Evolutionary conservation across 352 stramenopile species (phyloP).

Genomic region (Phytopythium mirpurense): DNA sequence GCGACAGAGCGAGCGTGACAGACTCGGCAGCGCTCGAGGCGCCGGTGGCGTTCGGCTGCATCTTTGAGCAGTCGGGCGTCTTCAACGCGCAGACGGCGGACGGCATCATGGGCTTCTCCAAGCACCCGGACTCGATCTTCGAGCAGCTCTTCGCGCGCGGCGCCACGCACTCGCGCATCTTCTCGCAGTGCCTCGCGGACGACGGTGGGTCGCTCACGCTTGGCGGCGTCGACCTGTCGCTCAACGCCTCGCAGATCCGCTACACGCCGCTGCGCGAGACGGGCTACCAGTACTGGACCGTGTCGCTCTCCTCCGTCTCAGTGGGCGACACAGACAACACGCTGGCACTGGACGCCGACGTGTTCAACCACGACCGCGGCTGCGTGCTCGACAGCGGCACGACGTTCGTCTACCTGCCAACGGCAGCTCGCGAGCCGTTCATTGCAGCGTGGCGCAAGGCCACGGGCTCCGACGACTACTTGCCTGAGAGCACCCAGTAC

Average conservation of each 20-base stretch:
- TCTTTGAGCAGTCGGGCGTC: constrained; percentile 86
- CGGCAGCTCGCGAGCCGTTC: constrained; percentile 28
- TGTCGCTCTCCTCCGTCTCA: constrained; percentile 44
- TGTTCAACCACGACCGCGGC: constrained; percentile 61
- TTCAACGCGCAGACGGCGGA: constrained; percentile 92
- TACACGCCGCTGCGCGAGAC: constrained; percentile 83
- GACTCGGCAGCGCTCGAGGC: constrained; percentile 21
- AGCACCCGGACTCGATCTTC: constrained; percentile 84
- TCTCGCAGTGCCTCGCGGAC: constrained; percentile 91
- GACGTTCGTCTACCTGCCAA: constrained; percentile 74
- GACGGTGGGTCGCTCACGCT: constrained; percentile 91
- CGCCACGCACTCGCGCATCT: constrained; percentile 83
- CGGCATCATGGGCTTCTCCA: constrained; percentile 96
- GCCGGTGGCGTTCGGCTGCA: constrained; percentile 92
- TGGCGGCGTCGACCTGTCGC: constrained; percentile 76
- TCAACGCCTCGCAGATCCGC: constrained; percentile 70
- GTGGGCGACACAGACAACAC: constrained; percentile 28
- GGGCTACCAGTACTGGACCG: constrained; percentile 78
- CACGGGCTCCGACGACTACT: constrained; percentile 26
- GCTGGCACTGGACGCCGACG: constrained; percentile 25
- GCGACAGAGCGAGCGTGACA: background rate
- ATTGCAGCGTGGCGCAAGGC: constrained; percentile 39
- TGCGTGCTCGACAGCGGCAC: constrained; percentile 79
- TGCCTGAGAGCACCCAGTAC: constrained; percentile 41
- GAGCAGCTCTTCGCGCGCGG: constrained; percentile 87